Evolutionary conservation across 2,329 filamentous ascomycete species (phyloP), one percentile per base, ranked within the genome.

Genomic region (Ophiostoma triangulosporum): DNA sequence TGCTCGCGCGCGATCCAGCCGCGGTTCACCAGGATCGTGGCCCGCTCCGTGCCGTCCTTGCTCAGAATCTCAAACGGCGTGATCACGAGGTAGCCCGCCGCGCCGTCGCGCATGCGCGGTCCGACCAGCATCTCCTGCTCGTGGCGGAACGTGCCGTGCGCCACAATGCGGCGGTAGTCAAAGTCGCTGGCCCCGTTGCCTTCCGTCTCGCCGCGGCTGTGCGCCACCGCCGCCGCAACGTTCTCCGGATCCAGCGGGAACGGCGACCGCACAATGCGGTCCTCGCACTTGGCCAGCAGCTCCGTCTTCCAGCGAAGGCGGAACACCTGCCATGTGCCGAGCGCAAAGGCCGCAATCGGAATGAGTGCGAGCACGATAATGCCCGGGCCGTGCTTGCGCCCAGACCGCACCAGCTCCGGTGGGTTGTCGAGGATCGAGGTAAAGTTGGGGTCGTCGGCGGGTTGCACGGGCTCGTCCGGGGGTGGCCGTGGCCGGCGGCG

Each of bases 91-190:
- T 82, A 98, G 2, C 93, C 93, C 64, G 95, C 84, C 64, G 91
- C 80, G 12, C 91, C 91, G 58, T 98, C 91, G 57, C 82, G 78
- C 72, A 95, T 81, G 48, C 93, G 81, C 54, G 93, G 93, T 1
- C 93, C 93, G 56, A 98, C 82, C 51, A 98, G 75, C 90, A 98
- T 98, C 73, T 98, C 93, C 66, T 86, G 81, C 65, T 96, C 90
- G 68, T 98, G 93, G 36, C 86, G 73, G 60, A 88, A 82, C 54
- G 68, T 72, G 9, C 93, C 93, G 0, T 73, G 79, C 11, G 88
- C 84, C 58, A 80, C 77, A 50, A 98, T 86, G 54, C 88, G 79
- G 57, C 93, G 79, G 70, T 91, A 96, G 67, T 98, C 91, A 66
- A 98, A 98, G 35, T 95, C 50, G 48, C 45, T 46, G 29, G 45